phyloP scores from a whole-genome alignment of 2,329 filamentous ascomycete species.

The Decorospora gaudefroyi region DNA sequence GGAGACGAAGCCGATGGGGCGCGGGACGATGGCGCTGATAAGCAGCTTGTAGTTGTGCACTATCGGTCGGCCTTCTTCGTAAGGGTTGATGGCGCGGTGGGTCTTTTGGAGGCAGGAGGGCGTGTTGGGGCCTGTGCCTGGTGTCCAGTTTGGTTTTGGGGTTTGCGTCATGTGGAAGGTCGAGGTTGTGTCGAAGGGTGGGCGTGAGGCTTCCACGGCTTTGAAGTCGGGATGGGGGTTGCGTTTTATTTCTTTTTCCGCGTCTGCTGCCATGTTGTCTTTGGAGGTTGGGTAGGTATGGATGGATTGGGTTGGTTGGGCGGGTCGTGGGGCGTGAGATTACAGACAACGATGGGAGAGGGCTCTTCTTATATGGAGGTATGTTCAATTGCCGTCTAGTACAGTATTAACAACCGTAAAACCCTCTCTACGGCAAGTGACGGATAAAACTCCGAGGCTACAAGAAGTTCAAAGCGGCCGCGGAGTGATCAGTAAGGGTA shows the following conservation, averaged over 20 bases:
- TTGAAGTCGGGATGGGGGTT: slow-evolving; percentile 79
- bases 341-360: neutral
- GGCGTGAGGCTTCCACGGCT: slow-evolving; percentile 67
- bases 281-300: neutral
- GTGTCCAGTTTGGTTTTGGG: slow-evolving; percentile 66
- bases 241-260: slow-evolving; percentile 58
- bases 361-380: slow-evolving; percentile 1
- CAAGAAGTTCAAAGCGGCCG: slow-evolving; percentile 8
- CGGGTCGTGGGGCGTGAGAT: too few relatives aligned
- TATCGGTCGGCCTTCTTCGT: slow-evolving; percentile 68
- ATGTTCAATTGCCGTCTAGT: neutral
- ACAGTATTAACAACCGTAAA: slow-evolving; percentile 10
- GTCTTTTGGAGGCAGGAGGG: slow-evolving; percentile 56
- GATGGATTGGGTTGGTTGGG: neutral
- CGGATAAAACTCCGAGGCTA: slow-evolving; percentile 27
- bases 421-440: slow-evolving; percentile 15
- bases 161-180: slow-evolving; percentile 65
- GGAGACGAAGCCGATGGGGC: slow-evolving; percentile 72
- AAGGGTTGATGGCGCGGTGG: slow-evolving; percentile 81
- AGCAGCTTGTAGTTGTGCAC: slow-evolving; percentile 88
- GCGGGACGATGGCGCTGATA: slow-evolving; percentile 79
- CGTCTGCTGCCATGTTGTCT: slow-evolving; percentile 38
- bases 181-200: slow-evolving; percentile 59
- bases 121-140: slow-evolving; percentile 68
- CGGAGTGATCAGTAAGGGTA: slow-evolving; percentile 11